phyloP scores from a whole-genome alignment of 1,284 basidiomycete species.

The Rhodotorula glutinis region DNA sequence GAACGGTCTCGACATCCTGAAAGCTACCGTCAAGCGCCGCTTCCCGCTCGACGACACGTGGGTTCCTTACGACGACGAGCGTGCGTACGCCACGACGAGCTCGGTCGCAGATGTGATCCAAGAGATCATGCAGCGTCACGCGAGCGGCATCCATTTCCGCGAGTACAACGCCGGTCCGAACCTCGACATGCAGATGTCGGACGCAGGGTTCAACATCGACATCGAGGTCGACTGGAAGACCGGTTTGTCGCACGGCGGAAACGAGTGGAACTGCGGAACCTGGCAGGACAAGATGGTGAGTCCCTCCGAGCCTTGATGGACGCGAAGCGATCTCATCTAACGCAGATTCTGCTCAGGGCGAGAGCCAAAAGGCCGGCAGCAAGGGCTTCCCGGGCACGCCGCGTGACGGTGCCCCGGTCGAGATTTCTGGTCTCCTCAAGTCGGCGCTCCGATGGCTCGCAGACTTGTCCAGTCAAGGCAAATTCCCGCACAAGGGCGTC shows the following conservation, averaged over 20 bases:
- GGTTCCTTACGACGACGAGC: slow-evolving; percentile 84
- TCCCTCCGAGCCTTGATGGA: too few species aligned
- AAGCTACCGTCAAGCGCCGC: slow-evolving; percentile 77
- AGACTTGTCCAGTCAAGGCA: slow-evolving; percentile 61
- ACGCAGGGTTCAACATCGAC: slow-evolving; percentile 89
- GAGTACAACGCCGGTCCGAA: slow-evolving; percentile 95
- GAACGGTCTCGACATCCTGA: slow-evolving; percentile 74
- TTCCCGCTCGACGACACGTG: slow-evolving; percentile 92
- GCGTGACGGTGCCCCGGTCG: slow-evolving; percentile 89
- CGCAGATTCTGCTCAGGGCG: slow-evolving; percentile 56
- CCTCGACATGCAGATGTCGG: slow-evolving; percentile 91
- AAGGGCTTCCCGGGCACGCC: slow-evolving; percentile 93
- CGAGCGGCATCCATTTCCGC: slow-evolving; percentile 85
- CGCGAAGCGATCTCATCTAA: background rate
- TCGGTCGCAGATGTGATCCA: slow-evolving; percentile 91
- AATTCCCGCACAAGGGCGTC: slow-evolving; percentile 89
- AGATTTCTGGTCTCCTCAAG: slow-evolving; percentile 90
- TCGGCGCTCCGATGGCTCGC: slow-evolving; percentile 88
- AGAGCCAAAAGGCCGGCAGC: slow-evolving; percentile 82
- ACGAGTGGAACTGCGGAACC: slow-evolving; percentile 55
- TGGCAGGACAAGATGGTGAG: slow-evolving; percentile 45
- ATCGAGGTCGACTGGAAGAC: slow-evolving; percentile 92
- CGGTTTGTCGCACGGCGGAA: slow-evolving; percentile 86
- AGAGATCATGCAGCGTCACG: slow-evolving; percentile 92
- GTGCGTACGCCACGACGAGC: slow-evolving; percentile 74